Evolutionary conservation across 2,329 filamentous ascomycete genomes (phyloP), one percentile per base, ranked within the genome.

Genomic region (Penicillium oxalicum): DNA sequence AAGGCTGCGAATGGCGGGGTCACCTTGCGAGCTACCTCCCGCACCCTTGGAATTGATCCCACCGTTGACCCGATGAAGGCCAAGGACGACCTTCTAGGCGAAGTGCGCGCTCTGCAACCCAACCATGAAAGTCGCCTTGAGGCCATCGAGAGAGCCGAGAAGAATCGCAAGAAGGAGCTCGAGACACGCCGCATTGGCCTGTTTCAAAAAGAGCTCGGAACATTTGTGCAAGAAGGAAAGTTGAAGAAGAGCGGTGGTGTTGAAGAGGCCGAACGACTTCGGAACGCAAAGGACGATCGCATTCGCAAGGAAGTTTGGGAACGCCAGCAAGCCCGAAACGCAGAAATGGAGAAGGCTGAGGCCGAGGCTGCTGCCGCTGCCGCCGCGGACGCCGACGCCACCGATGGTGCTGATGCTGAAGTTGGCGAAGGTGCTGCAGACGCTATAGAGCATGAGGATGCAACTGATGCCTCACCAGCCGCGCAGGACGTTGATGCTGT

Each of bases 61-160:
- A 72, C 73, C 4, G 67, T 81, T 25, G 87, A 97, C 68, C 91
- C 87, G 5, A 79, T 75, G 51, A 84, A 87, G 52, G 93, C 90
- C 45, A 95, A 96, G 68, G 91, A 96, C 64, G 88, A 86, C 28
- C 84, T 98, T 18, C 76, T 98, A 1, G 91, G 89, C 40, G 93
- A 97, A 73, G 91, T 98, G 39, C 83, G 93, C 38, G 93, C 93
- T 3, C 74, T 98, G 40, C 88, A 93, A 64, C 91, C 91, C 1
- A 97, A 98, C 63, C 93, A 98, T 67, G 90, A 96, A 68, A 83
- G 88, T 58, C 81, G 93, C 33, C 77, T 98, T 0, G 93, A 97
- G 70, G 93, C 93, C 33, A 98, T 98, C 57, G 91, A 97, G 68
- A 83, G 93, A n/a, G 93, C 93, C 0, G 93, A 97, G 72, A 93